Evolutionary conservation across 2,329 filamentous ascomycete species (phyloP), one percentile per base, ranked within the genome.

Genomic region (Microdochium trichocladiopsis): DNA sequence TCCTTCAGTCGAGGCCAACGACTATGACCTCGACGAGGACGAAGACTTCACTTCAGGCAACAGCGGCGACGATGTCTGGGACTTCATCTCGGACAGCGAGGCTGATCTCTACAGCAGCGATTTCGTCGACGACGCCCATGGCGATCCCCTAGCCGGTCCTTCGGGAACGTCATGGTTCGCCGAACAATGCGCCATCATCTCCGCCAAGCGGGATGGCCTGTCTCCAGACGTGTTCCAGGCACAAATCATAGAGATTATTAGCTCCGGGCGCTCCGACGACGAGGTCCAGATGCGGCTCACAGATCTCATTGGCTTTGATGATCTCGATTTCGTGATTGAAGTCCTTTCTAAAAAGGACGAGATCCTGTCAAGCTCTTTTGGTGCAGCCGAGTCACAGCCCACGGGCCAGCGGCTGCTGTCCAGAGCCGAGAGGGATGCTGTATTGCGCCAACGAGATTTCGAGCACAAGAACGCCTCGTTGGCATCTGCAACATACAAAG

Each of bases 311-410:
- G 94, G 95, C 0, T 97, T 93, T 62, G 91, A 94, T 60, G 90
- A 97, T 63, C 76, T 99, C 18, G 93, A 99, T 58, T 85, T 99
- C 61, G 87, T 97, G 51, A 92, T 92, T 56, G 90, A 96, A 56
- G 74, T 97, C n/a, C 86, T 97, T 50, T 79, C 84, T 2, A 84
- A 93, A 65, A 83, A 91, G 50, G 73, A 79, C 50, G 81, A 88
- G 47, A 82, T 97, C 47, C 67, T 85, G 11, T 70, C 77, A 3
- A 69, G 72, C 4, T 65, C 72, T 11, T 62, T 71, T 3, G 61
- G 68, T 51, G 66, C 67, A 56, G 55, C 52, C 52, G 55, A 58
- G 54, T 61, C 60, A 66, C 77, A 60, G n/a, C 59, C 69, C 1
- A 58, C 65, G 11, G 70, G 68, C 2, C 60, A 62, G 3, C 79